Conservation (phyloP, 768 basidiomycete species). For the Lactarius hengduanensis region DNA sequence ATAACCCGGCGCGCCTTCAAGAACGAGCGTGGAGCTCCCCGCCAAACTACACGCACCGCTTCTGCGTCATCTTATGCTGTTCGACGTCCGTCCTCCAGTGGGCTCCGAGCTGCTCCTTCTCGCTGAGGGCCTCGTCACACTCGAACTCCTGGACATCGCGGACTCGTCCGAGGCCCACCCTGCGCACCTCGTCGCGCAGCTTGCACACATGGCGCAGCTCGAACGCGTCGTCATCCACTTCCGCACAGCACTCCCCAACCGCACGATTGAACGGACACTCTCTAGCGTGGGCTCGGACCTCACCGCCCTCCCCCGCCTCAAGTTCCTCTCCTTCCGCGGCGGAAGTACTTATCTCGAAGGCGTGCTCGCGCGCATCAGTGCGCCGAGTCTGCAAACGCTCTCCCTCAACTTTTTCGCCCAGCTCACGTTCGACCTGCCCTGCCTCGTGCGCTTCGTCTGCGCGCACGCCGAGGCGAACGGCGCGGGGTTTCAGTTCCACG, state of each 20-base stretch:
- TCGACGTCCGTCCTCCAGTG: not conserved
- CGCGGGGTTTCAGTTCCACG: too few relatives aligned
- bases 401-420: conserved; percentile 13
- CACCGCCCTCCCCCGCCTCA: not conserved
- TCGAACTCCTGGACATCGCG: not conserved
- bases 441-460: not conserved
- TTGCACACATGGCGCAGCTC: conserved; percentile 4
- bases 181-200: not conserved
- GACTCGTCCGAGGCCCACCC: not conserved
- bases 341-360: conserved; percentile 3
- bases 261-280: not conserved
- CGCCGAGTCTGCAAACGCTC: not conserved
- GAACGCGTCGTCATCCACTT: conserved; percentile 7
- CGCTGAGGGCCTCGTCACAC: not conserved
- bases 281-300: not conserved
- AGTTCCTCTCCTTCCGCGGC: conserved; percentile 1
- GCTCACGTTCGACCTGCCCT: conserved; percentile 3
- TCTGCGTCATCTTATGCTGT: not conserved
- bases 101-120: not conserved
- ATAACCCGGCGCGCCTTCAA: not conserved
- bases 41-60: not conserved
- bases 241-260: not conserved
- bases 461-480: too few relatives aligned
- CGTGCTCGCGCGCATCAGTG: not conserved
- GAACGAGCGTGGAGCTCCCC: not conserved